Evolutionary conservation across 495 filamentous ascomycete genomes (phyloP), one percentile per base, ranked within the genome.

Genomic region (Oidiodendron maius): DNA sequence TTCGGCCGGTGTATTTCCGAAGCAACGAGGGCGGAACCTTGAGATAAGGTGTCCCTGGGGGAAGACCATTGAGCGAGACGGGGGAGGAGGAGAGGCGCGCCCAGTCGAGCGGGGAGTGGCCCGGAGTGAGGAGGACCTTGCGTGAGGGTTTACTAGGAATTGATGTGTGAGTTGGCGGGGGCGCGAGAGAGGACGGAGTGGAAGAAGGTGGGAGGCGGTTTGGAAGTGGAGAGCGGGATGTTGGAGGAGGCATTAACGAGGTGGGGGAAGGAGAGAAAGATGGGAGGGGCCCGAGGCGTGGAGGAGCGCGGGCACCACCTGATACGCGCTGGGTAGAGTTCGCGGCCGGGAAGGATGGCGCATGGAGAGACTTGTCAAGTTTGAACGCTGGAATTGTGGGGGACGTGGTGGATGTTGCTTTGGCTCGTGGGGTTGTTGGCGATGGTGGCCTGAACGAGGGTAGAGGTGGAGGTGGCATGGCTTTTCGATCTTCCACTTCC

Each of bases 61-160:
- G 64, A 0, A 77, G 57, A 44, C 80, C 80, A 22, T 83, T 81
- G 9, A 95, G 80, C 53, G 87, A 81, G 38, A 75, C 75, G 4
- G 72, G 68, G 41, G 77, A 72, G n/a, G 71, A 68, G 2, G 79
- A 74, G 1, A 94, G 77, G 12, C 81, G 78, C 21, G 93, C 93
- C 93, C 93, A 98, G 75, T 98, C 93, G 4, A 98, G 82, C 0
- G 93, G 93, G 1, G 86, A 91, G 71, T 86, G 90, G 30, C 93
- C 93, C 0, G 93, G 93, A 24, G 79, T 72, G 25, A 98, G 82
- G 13, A 83, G 68, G 17, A 95, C 87, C 55, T 86, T 80, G 24
- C 58, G 58, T 0, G 44, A 36, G 10, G 73, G 73, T 52, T 74
- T 76, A 8, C 64, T 45, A 9, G 73, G 74, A 26, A 70, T 72